Evolutionary conservation across 2,329 filamentous ascomycete genomes (phyloP).

Genomic region (Alternaria solani): DNA sequence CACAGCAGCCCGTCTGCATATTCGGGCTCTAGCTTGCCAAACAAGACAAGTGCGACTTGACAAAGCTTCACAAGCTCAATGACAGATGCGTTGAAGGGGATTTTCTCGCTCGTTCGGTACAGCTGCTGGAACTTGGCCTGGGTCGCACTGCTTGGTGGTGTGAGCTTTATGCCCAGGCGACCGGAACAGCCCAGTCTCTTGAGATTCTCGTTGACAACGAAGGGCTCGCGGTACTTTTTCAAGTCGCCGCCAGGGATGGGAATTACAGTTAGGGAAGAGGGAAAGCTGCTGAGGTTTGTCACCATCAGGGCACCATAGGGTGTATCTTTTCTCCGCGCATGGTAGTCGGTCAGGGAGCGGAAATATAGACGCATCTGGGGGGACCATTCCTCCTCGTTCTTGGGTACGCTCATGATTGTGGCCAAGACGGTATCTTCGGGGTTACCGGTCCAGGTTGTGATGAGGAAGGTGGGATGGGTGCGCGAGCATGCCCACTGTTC

Average conservation of each 20-base stretch:
- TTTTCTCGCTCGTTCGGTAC: constrained; percentile 85
- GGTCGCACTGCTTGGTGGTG: constrained; percentile 79
- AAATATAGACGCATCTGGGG: constrained; percentile 82
- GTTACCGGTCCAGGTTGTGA: constrained; percentile 92
- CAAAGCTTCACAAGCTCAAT: constrained; percentile 90
- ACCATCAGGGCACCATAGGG: constrained; percentile 86
- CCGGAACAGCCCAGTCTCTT: constrained; percentile 94
- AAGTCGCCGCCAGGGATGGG: constrained; percentile 87
- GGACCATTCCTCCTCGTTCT: constrained; percentile 82
- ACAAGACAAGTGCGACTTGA: constrained; percentile 86
- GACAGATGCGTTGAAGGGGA: constrained; percentile 79
- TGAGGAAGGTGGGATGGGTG: constrained; percentile 86
- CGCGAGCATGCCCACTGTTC: constrained; percentile 98
- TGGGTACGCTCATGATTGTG: constrained; percentile 81
- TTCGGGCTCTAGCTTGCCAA: constrained; percentile 84
- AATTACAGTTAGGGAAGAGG: constrained; percentile 91
- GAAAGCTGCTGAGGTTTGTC: constrained; percentile 91
- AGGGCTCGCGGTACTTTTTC: constrained; percentile 78
- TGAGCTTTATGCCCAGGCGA: constrained; percentile 81
- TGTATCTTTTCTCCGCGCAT: constrained; percentile 84
- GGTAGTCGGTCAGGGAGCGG: constrained; percentile 82
- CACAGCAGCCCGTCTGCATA: constrained; percentile 93
- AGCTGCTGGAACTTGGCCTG: constrained; percentile 91
- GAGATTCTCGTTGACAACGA: constrained; percentile 93
- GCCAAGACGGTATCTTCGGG: constrained; percentile 78